These are phyloP conservation scores for Naematelia encephala DNA, from an alignment of 768 basidiomycete genomes.

Conservation along the genomic window DNA sequence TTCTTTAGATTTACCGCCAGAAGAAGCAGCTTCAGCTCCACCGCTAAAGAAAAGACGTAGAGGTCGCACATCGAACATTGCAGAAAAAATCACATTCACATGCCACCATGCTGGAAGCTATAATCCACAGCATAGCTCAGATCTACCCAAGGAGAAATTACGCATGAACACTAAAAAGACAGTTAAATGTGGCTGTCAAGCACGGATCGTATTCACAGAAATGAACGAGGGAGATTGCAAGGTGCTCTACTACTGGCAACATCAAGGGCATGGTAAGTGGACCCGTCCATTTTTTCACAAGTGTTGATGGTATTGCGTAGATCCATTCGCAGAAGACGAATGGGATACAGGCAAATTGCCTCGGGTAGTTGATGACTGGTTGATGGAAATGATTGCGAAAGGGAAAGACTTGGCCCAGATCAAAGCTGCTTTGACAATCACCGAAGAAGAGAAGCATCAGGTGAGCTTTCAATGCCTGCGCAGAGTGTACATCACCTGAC, in stretches of 20 bases:
- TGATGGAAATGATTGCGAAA: constrained; percentile 30
- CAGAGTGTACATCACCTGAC: neutral
- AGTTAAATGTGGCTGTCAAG: constrained; percentile 40
- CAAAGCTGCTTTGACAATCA: constrained; percentile 24
- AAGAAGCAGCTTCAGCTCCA: constrained; percentile 26
- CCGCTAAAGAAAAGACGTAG: constrained; percentile 36
- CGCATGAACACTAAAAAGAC: constrained; percentile 42
- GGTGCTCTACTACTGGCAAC: constrained; percentile 38
- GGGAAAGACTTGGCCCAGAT: constrained; percentile 36
- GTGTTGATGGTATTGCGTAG: no score
- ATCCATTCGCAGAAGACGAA: constrained; percentile 34
- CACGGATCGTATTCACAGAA: constrained; percentile 35
- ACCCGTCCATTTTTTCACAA: no score
- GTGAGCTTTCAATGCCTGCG: neutral
- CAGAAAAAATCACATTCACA: constrained; percentile 44
- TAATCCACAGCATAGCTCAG: constrained; percentile 27
- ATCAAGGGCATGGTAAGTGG: constrained; percentile 45
- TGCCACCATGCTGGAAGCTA: constrained; percentile 46
- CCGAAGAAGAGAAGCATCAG: constrained; percentile 32
- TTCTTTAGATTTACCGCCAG: constrained; percentile 28
- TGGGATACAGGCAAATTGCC: constrained; percentile 31
- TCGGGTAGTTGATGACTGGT: constrained; percentile 37
- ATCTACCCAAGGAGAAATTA: constrained; percentile 28
- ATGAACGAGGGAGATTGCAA: constrained; percentile 31
- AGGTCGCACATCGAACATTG: constrained; percentile 26